Conservation (phyloP, 2,329 filamentous ascomycete species). For the Cytospora piceae region DNA sequence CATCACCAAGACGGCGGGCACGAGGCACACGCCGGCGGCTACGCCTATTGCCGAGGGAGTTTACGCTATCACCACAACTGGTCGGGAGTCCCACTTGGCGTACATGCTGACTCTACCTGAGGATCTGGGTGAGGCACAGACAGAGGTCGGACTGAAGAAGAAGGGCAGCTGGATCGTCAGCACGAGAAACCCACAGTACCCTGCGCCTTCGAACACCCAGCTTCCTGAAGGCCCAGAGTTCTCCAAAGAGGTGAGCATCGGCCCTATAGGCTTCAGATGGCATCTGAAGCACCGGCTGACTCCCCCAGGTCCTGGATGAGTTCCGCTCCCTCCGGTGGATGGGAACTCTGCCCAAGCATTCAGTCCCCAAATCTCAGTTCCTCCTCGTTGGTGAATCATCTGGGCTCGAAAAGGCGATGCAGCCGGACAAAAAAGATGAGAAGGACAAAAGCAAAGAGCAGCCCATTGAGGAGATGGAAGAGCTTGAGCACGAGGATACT, state of each 20-base stretch:
- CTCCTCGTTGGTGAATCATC: constrained; percentile 75
- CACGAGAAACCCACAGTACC: constrained; percentile 76
- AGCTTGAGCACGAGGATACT: constrained; percentile 75
- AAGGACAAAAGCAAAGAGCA: constrained; percentile 63
- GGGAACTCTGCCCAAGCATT: constrained; percentile 70
- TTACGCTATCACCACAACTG: constrained; percentile 77
- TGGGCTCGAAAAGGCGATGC: constrained; percentile 58
- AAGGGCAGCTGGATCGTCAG: constrained; percentile 79
- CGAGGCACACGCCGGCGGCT: constrained; percentile 68
- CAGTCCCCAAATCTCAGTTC: constrained; percentile 77
- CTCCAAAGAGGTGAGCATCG: constrained; percentile 64
- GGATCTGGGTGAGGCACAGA: constrained; percentile 71
- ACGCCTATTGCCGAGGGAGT: constrained; percentile 82
- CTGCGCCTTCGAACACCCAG: constrained; percentile 65
- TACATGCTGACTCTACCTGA: constrained; percentile 79
- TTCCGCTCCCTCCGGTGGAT: constrained; percentile 77
- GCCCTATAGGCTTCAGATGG: not conserved
- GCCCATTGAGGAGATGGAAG: constrained; percentile 72
- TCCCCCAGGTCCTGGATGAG: constrained; percentile 65
- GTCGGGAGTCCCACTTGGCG: constrained; percentile 73
- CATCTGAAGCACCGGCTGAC: not conserved
- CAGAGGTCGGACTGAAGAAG: constrained; percentile 70
- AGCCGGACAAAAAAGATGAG: constrained; percentile 58
- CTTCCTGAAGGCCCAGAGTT: constrained; percentile 71
- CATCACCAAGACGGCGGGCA: constrained; percentile 74